A percentile compares a stretch with the other conserved stretches of the same genome.
phyloP scores from a whole-genome alignment of 2,329 filamentous ascomycete genomes.

The Trichoderma aggressivum region DNA sequence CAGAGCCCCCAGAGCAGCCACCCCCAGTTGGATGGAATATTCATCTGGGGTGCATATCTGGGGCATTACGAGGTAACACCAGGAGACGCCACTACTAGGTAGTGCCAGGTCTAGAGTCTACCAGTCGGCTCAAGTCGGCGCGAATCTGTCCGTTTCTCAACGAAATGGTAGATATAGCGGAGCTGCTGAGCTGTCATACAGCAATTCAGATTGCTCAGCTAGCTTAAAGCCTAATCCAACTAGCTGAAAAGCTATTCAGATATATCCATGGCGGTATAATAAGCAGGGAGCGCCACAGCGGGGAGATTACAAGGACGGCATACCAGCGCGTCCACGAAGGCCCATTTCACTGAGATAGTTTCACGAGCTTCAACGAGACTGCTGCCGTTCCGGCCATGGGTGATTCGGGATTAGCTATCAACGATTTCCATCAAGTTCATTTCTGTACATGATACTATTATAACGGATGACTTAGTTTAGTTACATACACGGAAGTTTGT shows the following conservation, averaged over 20 bases:
- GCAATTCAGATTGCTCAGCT: background rate
- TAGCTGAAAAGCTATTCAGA: background rate
- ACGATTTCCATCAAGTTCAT: background rate
- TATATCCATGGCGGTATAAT: background rate
- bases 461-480: background rate
- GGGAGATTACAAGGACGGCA: background rate
- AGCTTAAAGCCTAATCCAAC: background rate
- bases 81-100: background rate
- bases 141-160: background rate
- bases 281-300: background rate
- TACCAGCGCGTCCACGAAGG: background rate
- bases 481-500: background rate
- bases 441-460: background rate
- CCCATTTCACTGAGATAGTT: background rate
- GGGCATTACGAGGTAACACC: background rate
- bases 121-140: background rate
- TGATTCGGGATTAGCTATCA: background rate
- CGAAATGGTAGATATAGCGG: background rate
- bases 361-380: background rate
- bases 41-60: conserved; percentile 5
- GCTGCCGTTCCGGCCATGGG: background rate
- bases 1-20: background rate
- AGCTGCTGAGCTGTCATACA: background rate
- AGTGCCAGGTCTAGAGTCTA: background rate
- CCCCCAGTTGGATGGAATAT: background rate